Evolutionary conservation across 2,329 filamentous ascomycete genomes (phyloP).

Genomic region (Epichloe scottii): DNA sequence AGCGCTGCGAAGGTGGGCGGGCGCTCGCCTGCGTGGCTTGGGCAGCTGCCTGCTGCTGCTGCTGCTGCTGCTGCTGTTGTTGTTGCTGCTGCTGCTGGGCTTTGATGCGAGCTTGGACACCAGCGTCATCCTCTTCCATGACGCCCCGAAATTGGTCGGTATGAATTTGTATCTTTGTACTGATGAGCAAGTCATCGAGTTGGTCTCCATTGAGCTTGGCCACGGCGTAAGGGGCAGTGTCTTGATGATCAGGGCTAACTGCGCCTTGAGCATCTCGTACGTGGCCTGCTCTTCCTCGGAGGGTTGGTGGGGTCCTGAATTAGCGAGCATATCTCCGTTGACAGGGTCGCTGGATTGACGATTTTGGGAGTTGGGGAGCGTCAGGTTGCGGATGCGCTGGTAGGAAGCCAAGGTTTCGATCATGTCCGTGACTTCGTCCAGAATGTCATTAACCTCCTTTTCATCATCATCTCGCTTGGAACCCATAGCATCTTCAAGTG

Average conservation of each 20-base stretch:
- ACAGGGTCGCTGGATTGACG: conserved; percentile 49
- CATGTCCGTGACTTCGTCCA: conserved; percentile 62
- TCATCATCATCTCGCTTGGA: conserved; percentile 45
- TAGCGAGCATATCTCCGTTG: conserved; percentile 54
- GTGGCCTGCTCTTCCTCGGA: conserved; percentile 47
- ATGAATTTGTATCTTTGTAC: conserved; percentile 62
- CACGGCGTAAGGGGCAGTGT: conserved; percentile 74
- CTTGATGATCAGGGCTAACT: conserved; percentile 61
- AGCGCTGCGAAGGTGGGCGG: conserved; percentile 22
- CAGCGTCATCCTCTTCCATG: conserved; percentile 71
- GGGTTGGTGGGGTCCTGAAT: conserved; percentile 54
- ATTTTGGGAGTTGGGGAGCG: conserved; percentile 50
- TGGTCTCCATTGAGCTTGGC: conserved; percentile 79
- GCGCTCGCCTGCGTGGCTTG: conserved; percentile 17
- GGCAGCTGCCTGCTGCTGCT: conserved; percentile 2
- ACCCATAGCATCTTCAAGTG: conserved; percentile 39
- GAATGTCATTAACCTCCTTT: conserved; percentile 55
- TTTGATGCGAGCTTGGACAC: conserved; percentile 36
- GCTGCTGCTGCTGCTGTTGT: neutral
- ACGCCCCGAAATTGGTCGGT: conserved; percentile 63
- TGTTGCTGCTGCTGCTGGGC: conserved; percentile 23
- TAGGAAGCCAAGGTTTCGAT: conserved; percentile 67
- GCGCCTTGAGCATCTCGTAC: conserved; percentile 64
- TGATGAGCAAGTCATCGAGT: conserved; percentile 71
- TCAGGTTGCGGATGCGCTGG: conserved; percentile 65